Conservation (phyloP, 805 yeast species). For the Novakomyces olei region DNA sequence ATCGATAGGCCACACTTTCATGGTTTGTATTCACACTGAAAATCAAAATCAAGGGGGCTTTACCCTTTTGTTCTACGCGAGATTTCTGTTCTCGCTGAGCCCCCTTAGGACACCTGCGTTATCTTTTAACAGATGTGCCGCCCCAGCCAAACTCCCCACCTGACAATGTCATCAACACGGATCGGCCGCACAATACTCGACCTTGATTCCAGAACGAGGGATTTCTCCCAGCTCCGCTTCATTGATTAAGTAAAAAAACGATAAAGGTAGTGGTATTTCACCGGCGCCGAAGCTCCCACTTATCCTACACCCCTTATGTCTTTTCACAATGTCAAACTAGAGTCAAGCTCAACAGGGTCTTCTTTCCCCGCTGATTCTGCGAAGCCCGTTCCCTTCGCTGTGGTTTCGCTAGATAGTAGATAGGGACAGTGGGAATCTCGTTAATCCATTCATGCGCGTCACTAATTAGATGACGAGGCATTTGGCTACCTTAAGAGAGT, state of each 20-base stretch:
- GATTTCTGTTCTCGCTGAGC: conserved; percentile 28
- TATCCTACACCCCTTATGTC: conserved; percentile 17
- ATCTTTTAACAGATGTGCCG: conserved; percentile 27
- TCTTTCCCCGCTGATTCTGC: conserved; percentile 18
- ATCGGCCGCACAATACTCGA: conserved; percentile 15
- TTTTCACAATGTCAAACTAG: conserved; percentile 22
- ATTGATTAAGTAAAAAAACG: conserved; percentile 20
- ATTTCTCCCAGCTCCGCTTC: conserved; percentile 20
- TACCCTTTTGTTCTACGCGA: conserved; percentile 27
- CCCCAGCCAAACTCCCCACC: conserved; percentile 24
- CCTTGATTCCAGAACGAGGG: conserved; percentile 17
- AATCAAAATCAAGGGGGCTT: conserved; percentile 26
- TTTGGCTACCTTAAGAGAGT: conserved; percentile 23
- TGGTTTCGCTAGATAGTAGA: conserved; percentile 15
- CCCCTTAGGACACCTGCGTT: conserved; percentile 27
- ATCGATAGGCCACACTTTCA: conserved; percentile 30
- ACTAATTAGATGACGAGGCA: conserved; percentile 11
- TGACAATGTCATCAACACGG: conserved; percentile 22
- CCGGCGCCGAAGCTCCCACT: conserved; percentile 27
- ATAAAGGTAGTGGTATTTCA: conserved; percentile 24
- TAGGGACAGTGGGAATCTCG: conserved; percentile 16
- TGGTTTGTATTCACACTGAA: conserved; percentile 27
- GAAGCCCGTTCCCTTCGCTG: conserved; percentile 13
- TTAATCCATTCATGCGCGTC: conserved; percentile 9
- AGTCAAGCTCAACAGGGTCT: conserved; percentile 22